Base-by-base conservation (phyloP, 306 rosid genomes). In the Pueraria montana region DNA sequence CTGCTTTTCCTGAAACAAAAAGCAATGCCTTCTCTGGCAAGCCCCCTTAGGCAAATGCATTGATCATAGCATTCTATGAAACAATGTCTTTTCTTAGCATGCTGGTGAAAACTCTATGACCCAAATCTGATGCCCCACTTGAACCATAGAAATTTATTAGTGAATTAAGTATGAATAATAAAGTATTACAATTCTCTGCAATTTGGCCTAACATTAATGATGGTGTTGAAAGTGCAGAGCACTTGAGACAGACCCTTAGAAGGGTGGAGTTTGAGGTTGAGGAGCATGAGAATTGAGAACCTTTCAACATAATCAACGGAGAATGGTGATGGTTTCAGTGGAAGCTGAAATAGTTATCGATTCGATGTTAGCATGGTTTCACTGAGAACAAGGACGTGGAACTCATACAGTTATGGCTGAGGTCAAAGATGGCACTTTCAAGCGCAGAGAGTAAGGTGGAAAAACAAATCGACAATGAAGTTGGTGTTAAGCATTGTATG, bases 51-150 rank as follows among this genome's bases (percentile, higher is more conserved):
- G 30, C 30, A 27, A 27, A 27, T 1, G 1, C 30, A 27, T 27
- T 27, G 30, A 27, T 27, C 30, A 89, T 85, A 71, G 93, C 88
- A 69, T 91, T 91, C 95, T 91, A 91, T 53, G 91, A 88, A 34
- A 89, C 95, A 16, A 91, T 82, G 46, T 89, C 90, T 82, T 81
- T 89, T 27, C 32, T 27, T 27, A 27, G 82, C 72, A 78, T 88
- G 69, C n/a, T 27, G 30, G n/a, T 46, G 80, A 91, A 89, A 56
- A 89, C 83, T 17, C 77, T 77, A 69, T 84, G 40, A 2, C 89
- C 91, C 24, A 83, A 61, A 42, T 88, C 87, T 79, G 87, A 75
- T 76, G 87, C 85, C 3, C 85, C 90, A 49, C 89, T 86, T 10
- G 88, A 85, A 48, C 90, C 89, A 50, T 91, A 53, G 62, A 89